phyloP scores from a whole-genome alignment of 345 rosid genomes.

The Cardamine chenopodiifolia region DNA sequence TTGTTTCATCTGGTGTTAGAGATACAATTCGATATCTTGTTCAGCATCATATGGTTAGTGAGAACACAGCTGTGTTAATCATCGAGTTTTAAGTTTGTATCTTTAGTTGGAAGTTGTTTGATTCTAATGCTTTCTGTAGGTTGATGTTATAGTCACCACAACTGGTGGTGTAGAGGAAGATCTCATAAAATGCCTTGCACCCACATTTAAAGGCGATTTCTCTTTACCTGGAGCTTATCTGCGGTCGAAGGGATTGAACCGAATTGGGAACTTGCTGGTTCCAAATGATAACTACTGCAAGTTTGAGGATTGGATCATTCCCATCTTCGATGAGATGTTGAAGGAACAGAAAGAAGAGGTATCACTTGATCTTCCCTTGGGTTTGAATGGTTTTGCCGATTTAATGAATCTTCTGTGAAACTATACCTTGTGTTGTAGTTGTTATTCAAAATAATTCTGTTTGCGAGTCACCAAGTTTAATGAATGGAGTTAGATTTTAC shows the following conservation, averaged over 20 bases:
- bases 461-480: neutral
- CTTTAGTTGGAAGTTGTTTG: slow-evolving; percentile 3
- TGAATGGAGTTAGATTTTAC: neutral
- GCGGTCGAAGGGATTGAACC: slow-evolving; percentile 84
- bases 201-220: slow-evolving; percentile 88
- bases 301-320: slow-evolving; percentile 96
- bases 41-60: slow-evolving; percentile 85
- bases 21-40: slow-evolving; percentile 83
- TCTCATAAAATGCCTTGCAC: slow-evolving; percentile 93
- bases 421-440: neutral
- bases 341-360: slow-evolving; percentile 93
- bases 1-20: slow-evolving; percentile 88
- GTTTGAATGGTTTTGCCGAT: neutral
- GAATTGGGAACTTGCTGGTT: slow-evolving; percentile 89
- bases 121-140: slow-evolving; percentile 48
- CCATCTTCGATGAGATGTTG: slow-evolving; percentile 86
- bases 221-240: slow-evolving; percentile 73
- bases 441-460: neutral
- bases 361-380: neutral
- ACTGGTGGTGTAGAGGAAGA: slow-evolving; percentile 99
- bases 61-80: neutral
- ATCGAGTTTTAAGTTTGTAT: neutral
- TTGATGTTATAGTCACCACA: slow-evolving; percentile 91
- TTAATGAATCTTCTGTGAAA: neutral
- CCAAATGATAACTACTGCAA: slow-evolving; percentile 97